These are phyloP conservation scores for Claviceps sp. DNA, from an alignment of 2,329 filamentous ascomycete species.

Conservation along the genomic window DNA sequence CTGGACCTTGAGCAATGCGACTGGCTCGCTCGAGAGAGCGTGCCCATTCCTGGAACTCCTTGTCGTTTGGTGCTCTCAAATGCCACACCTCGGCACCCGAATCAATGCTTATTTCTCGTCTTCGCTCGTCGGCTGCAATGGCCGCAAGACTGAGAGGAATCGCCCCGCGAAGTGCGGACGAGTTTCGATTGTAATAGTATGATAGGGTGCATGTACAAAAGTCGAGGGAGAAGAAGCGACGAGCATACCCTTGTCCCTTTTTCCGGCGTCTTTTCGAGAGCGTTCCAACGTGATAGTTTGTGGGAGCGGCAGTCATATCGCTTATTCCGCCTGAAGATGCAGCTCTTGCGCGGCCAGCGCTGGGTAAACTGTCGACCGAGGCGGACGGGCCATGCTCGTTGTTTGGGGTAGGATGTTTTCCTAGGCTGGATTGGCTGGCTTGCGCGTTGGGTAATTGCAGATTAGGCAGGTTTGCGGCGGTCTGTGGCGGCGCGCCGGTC, in stretches of 20 bases:
- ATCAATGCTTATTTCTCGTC: constrained; percentile 88
- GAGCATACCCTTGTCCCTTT: constrained; percentile 83
- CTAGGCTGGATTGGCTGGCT: constrained; percentile 38
- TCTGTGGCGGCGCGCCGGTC: constrained; percentile 64
- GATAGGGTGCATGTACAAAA: constrained; percentile 89
- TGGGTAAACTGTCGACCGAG: constrained; percentile 49
- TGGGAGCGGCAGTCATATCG: constrained; percentile 26
- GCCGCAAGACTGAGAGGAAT: constrained; percentile 86
- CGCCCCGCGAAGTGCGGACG: constrained; percentile 79
- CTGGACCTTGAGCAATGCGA: constrained; percentile 44
- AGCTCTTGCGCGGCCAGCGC: constrained; percentile 26
- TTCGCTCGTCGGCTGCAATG: constrained; percentile 76
- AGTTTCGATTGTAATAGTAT: constrained; percentile 91
- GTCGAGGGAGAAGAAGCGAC: constrained; percentile 90
- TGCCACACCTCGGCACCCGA: constrained; percentile 97
- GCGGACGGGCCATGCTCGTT: constrained; percentile 32
- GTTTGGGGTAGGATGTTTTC: constrained; percentile 31
- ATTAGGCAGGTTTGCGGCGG: constrained; percentile 55
- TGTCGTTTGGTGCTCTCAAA: constrained; percentile 65
- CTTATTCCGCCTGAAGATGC: constrained; percentile 40
- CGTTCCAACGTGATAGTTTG: constrained; percentile 66
- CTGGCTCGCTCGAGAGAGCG: constrained; percentile 73
- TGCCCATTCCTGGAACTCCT: constrained; percentile 82
- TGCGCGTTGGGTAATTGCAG: constrained; percentile 27
- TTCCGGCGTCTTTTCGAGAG: constrained; percentile 85